phyloP scores from a whole-genome alignment of 2,329 filamentous ascomycete species.

The Orbilia javanica region DNA sequence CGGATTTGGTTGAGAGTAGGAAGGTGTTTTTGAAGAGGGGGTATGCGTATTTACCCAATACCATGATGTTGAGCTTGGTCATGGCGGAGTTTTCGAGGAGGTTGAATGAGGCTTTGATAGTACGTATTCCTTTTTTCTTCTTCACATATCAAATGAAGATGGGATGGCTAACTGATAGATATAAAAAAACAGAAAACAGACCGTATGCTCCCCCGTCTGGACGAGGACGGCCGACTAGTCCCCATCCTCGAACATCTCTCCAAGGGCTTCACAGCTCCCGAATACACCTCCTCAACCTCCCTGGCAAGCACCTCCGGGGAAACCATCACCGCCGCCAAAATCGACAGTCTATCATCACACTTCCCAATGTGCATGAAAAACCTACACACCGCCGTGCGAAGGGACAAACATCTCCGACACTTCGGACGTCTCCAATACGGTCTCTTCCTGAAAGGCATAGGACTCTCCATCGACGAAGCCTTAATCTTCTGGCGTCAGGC shows the following conservation, averaged over 20 bases:
- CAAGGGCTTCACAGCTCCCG: constrained; percentile 93
- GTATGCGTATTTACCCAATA: constrained; percentile 89
- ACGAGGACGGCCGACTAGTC: constrained; percentile 92
- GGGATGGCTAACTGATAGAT: neutral
- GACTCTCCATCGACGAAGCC: constrained; percentile 89
- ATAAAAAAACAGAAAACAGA: constrained; percentile 76
- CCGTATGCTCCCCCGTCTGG: constrained; percentile 88
- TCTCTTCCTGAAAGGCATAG: constrained; percentile 95
- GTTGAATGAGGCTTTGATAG: constrained; percentile 85
- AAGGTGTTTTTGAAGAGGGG: constrained; percentile 81
- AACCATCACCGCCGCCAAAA: constrained; percentile 80
- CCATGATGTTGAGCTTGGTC: constrained; percentile 90
- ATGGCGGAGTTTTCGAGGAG: constrained; percentile 84
- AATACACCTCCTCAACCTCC: constrained; percentile 80
- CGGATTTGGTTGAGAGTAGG: constrained; percentile 85
- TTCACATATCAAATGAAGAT: neutral
- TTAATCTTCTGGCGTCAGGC: constrained; percentile 89
- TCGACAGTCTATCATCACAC: constrained; percentile 82
- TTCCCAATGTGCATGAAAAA: constrained; percentile 96
- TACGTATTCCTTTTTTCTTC: constrained; percentile 65
- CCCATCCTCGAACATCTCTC: constrained; percentile 85
- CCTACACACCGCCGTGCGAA: constrained; percentile 84
- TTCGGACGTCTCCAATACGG: constrained; percentile 93
- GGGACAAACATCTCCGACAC: constrained; percentile 92
- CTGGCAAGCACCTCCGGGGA: constrained; percentile 73